Base-by-base conservation (phyloP, 805 yeast species). In the Monosporozyma aerobia region DNA sequence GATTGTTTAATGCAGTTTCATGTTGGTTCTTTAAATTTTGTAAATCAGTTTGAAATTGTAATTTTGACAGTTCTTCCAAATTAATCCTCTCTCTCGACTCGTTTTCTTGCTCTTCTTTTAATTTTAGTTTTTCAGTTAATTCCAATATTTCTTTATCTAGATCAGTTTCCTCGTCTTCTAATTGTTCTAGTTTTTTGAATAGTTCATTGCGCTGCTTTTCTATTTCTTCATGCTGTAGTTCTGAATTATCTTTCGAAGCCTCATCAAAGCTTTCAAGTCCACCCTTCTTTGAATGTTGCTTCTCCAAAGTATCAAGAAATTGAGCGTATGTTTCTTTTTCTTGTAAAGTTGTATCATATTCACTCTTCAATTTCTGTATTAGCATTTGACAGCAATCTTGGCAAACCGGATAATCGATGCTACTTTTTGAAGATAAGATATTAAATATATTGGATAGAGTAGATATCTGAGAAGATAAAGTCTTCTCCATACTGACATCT, bases 321-420 rank as follows among this genome's bases (percentile, higher is more conserved):
- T 80, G 79, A 16, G 82, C 70, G 64, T 90, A 94, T 1, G 80
- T 77, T 49, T 90, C 96, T 57, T 92, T 81, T 60, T 92, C 97
- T 56, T 76, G 77, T 19, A 85, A 79, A 5, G 83, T 78, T 52
- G 81, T 86, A 54, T 86, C 92, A 64, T 86, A 86, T 58, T 83
- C 83, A 11, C 72, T 65, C 60, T 82, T 84, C 65, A 89, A 74
- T 53, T 82, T 83, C 9, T 79, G 81, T 10, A 85, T 72, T 27
- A 92, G 68, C 22, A 76, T 65, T 44, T 77, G 80, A 6, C 94
- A 85, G 67, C 99, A 94, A 45, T 90, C 97, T 25, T 76, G 76
- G 60, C 98, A 92, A 14, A 94, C 80, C 0, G 99, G 99, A 62
- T 81, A 82, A 57, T 88, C 95, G 14, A 92, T 76, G 54, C 84